Percentiles rank a stretch among this genome's conserved stretches.
These are phyloP conservation scores for Rhodamnia argentea DNA, from an alignment of 345 rosid species.

Conservation along the genomic window DNA sequence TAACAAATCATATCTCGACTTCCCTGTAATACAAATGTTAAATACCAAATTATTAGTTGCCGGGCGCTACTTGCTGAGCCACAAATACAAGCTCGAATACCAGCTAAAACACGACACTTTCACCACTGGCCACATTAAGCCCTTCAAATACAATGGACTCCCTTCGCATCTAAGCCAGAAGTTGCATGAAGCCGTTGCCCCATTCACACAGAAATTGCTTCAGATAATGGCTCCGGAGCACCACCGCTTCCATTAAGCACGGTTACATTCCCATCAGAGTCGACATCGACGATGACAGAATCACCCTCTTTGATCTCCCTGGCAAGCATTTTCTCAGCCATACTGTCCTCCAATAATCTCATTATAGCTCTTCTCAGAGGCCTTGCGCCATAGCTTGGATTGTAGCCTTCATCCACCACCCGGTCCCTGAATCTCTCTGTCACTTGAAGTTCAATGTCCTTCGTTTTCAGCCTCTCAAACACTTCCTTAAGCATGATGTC, in stretches of 20 bases:
- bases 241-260: conserved; percentile 81
- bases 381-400: conserved; percentile 96
- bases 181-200: neutral
- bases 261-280: conserved; percentile 67
- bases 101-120: neutral
- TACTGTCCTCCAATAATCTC: conserved; percentile 90
- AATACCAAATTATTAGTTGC: neutral
- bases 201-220: neutral
- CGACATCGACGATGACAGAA: conserved; percentile 83
- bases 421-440: conserved; percentile 83
- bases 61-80: neutral
- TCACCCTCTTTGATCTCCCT: conserved; percentile 93
- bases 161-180: neutral
- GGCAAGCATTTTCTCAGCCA: conserved; percentile 99
- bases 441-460: conserved; percentile 90
- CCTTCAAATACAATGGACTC: neutral
- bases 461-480: conserved; percentile 53
- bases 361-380: conserved; percentile 92
- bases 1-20: neutral
- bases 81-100: neutral
- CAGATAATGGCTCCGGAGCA: conserved; percentile 46
- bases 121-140: neutral
- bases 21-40: neutral
- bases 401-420: conserved; percentile 93
- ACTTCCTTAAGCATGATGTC: conserved; percentile 96